phyloP scores from a whole-genome alignment of 495 filamentous ascomycete genomes.

The Xanthoparmelia taractica region DNA sequence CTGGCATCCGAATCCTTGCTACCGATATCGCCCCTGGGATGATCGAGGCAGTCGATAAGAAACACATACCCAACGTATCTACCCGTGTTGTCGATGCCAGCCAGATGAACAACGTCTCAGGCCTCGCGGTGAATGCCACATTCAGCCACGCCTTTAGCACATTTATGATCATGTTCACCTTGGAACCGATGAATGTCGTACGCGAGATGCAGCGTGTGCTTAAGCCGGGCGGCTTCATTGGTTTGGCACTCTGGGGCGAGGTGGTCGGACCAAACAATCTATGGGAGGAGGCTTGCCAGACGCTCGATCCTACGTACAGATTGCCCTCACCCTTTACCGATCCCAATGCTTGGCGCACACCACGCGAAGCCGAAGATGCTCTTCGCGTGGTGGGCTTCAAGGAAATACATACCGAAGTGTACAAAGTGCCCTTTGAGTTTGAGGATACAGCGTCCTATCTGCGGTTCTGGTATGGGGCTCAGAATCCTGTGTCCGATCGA shows the following conservation, averaged over 20 bases:
- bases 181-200: conserved; percentile 13
- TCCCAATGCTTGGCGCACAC: neutral
- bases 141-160: conserved; percentile 15
- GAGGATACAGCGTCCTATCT: neutral
- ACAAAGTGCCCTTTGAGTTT: neutral
- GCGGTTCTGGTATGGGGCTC: neutral
- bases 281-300: conserved; percentile 15
- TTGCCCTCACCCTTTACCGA: neutral
- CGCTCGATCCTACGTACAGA: conserved; percentile 12
- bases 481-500: neutral
- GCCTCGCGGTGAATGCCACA: neutral
- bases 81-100: neutral
- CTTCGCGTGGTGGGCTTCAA: neutral
- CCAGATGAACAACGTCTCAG: neutral
- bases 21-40: neutral
- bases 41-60: neutral
- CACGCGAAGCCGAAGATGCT: neutral
- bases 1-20: neutral
- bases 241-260: conserved; percentile 14
- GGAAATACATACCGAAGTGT: neutral
- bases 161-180: conserved; percentile 16
- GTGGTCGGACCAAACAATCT: neutral
- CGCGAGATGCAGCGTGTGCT: conserved; percentile 18
- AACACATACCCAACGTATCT: neutral
- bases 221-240: conserved; percentile 9